Evolutionary conservation across 495 filamentous ascomycete genomes (phyloP).

Genomic region (Neurospora intermedia): DNA sequence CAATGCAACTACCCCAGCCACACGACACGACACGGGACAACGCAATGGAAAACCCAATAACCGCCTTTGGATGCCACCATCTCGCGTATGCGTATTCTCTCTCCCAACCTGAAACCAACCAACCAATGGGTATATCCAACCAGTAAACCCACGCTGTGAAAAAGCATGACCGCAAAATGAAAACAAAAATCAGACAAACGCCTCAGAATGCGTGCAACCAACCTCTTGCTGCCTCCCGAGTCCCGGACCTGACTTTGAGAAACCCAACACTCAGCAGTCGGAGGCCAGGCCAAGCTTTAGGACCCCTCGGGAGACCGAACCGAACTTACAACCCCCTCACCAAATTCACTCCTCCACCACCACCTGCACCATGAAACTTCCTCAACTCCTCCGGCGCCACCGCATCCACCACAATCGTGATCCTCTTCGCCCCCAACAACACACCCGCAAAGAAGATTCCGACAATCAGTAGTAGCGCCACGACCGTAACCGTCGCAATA

Average conservation of each 20-base stretch:
- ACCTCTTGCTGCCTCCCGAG: neutral
- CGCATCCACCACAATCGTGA: slow-evolving; percentile 1
- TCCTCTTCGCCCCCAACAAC: slow-evolving; percentile 2
- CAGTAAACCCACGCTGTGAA: neutral
- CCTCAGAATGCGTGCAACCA: neutral
- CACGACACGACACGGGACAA: neutral
- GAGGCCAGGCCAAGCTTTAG: no score
- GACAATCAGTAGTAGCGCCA: neutral
- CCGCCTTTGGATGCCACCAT: neutral
- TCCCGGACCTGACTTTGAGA: no score
- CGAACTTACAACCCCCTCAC: neutral
- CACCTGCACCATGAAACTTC: neutral
- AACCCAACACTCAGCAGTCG: no score
- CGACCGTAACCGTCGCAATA: neutral
- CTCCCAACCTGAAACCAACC: neutral
- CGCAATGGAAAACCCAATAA: neutral
- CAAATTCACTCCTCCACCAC: neutral
- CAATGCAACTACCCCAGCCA: neutral
- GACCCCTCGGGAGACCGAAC: no score
- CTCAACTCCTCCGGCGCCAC: neutral
- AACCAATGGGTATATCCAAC: neutral
- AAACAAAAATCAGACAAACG: neutral
- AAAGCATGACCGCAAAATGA: neutral
- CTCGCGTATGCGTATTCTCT: neutral
- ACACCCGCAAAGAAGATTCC: slow-evolving; percentile 1